Evolutionary conservation across 192 early-diverging fungal genomes (phyloP), one percentile per base, ranked within the genome.

Genomic region (Gaertneriomyces semiglobifer): DNA sequence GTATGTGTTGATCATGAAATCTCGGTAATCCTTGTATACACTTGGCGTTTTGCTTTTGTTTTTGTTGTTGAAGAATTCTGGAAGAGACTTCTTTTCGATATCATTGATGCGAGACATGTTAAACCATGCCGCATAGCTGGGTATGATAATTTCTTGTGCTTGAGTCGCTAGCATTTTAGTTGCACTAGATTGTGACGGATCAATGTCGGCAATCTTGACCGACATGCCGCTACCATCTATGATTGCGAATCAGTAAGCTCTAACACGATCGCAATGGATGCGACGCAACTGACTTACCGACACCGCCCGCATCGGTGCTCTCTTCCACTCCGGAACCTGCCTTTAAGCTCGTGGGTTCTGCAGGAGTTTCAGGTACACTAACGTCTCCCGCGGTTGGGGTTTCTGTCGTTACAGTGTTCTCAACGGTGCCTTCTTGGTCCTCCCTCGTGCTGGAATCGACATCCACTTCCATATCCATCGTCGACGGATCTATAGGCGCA

Each of bases 1-100:
- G 76, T 96, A 96, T 10, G 91, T 92, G 74, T 96, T 94, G 79
- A 99, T 81, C 93, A 99, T 99, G 68, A 99, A 99, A 75, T 97
- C 92, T 50, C 97, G 88, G 70, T 97, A 81, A 63, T 85, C 94
- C 73, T 89, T 88, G 78, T 96, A 98, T 43, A 98, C 83, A 1
- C 83, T 77, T 0, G 93, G 93, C 14, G 94, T 95, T 67, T 99
- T 99, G 53, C 87, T 91, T 71, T 86, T 86, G 81, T 97, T 97
- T 69, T 88, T 89, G 58, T 83, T 82, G 69, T 90, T 94, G 77
- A 98, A 98, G 72, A 99, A 99, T 78, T 99, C 97, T 45, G 94
- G 95, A 42, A 98, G 77, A 5, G 90, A 89, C 20, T 85, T 87
- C 42, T 85, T 79, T 75, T 99, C 97, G 60, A 93, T 90, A 50